Conservation (phyloP, 129 eudicot species). For the Daucus carota region DNA sequence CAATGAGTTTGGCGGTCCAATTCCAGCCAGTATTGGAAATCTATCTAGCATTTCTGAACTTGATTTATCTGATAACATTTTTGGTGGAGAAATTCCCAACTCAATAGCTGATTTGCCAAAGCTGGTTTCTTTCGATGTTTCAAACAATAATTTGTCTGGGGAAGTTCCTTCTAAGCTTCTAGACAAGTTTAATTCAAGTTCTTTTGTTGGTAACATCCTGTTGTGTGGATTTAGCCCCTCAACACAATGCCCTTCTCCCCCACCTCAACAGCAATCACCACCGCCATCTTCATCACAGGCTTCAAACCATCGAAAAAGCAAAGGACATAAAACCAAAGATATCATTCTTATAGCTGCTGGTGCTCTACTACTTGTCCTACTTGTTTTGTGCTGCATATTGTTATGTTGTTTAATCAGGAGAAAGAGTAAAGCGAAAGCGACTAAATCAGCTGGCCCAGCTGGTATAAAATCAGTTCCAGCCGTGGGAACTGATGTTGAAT, state of each 20-base stretch:
- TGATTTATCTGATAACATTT: conserved; percentile 53
- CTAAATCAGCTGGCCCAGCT: conserved; percentile 27
- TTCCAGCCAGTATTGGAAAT: conserved; percentile 44
- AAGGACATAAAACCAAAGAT: conserved; percentile 63
- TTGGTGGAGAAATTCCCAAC: conserved; percentile 64
- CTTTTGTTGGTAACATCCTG: conserved; percentile 73
- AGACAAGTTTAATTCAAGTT: conserved; percentile 56
- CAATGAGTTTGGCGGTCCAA: conserved; percentile 44
- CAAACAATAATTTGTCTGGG: conserved; percentile 73
- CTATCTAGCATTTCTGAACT: conserved; percentile 35
- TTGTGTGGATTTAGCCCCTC: conserved; percentile 69
- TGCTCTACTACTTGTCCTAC: conserved; percentile 45
- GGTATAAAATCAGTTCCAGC: conserved; percentile 33
- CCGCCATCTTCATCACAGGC: conserved; percentile 25
- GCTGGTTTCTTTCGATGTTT: conserved; percentile 50
- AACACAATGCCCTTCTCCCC: conserved; percentile 44
- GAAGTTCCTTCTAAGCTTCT: conserved; percentile 51
- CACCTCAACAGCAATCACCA: conserved; percentile 31
- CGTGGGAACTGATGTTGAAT: conserved; percentile 39
- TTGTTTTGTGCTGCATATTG: conserved; percentile 58
- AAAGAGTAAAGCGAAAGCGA: conserved; percentile 45
- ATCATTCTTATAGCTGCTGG: conserved; percentile 81
- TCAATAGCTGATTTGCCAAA: conserved; percentile 37
- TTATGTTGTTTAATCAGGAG: conserved; percentile 77
- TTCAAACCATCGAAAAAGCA: conserved; percentile 21